phyloP scores from a whole-genome alignment of 2,329 filamentous ascomycete species.

The Talaromyces sp. region DNA sequence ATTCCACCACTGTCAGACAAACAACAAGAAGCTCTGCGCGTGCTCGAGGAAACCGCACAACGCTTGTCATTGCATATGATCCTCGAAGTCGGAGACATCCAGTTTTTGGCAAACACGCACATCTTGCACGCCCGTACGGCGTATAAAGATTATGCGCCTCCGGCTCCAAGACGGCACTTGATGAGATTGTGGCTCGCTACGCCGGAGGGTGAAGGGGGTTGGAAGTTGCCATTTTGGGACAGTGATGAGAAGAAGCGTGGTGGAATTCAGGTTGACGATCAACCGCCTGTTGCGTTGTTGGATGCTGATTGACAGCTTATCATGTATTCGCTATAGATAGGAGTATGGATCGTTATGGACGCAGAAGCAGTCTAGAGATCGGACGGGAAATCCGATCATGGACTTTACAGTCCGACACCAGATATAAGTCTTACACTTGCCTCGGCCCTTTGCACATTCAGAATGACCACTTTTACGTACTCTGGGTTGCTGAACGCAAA shows the following conservation, averaged over 20 bases:
- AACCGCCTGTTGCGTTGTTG: conserved; percentile 66
- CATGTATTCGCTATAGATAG: background rate
- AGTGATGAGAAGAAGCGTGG: conserved; percentile 79
- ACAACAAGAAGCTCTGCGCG: conserved; percentile 63
- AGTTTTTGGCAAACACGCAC: conserved; percentile 78
- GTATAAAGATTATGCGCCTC: conserved; percentile 69
- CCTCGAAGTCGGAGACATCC: conserved; percentile 80
- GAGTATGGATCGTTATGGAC: no score
- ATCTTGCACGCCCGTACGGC: conserved; percentile 76
- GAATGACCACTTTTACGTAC: background rate
- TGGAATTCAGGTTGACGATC: conserved; percentile 83
- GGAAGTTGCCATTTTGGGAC: conserved; percentile 79
- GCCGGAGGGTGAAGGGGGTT: conserved; percentile 77
- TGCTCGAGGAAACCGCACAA: conserved; percentile 74
- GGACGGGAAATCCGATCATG: background rate
- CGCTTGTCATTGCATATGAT: conserved; percentile 76
- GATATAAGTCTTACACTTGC: background rate
- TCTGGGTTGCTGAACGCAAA: background rate
- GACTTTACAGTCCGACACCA: background rate
- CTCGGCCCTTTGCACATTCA: background rate
- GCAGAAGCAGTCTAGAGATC: background rate
- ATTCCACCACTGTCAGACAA: conserved; percentile 68
- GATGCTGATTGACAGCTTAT: conserved; percentile 63
- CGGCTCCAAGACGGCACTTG: conserved; percentile 68
- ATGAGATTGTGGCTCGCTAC: conserved; percentile 82